phyloP scores from a whole-genome alignment of 2,329 filamentous ascomycete species.

The Ascochyta viciae-villosae region DNA sequence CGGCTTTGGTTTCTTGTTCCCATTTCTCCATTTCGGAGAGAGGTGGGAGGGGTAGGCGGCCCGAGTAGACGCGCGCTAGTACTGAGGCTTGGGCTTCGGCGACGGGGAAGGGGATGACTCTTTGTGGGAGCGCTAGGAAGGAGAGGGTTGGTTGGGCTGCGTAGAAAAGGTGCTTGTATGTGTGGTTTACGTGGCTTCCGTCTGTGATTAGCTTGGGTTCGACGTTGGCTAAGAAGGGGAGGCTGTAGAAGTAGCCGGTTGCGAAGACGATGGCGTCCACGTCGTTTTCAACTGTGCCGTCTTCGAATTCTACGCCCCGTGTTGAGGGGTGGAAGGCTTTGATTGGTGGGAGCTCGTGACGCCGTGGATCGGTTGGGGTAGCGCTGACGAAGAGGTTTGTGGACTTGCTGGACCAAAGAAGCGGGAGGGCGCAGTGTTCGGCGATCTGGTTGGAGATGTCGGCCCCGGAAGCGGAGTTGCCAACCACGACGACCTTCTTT shows the following conservation, averaged over 20 bases:
- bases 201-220: conserved; percentile 67
- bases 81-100: conserved; percentile 81
- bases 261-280: conserved; percentile 84
- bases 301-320: conserved; percentile 69
- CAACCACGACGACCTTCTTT: conserved; percentile 81
- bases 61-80: conserved; percentile 78
- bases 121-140: conserved; percentile 78
- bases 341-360: conserved; percentile 65
- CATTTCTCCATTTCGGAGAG: conserved; percentile 70
- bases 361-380: conserved; percentile 53
- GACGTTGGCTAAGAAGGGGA: conserved; percentile 72
- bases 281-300: conserved; percentile 68
- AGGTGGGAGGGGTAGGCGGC: conserved; percentile 70
- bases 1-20: conserved; percentile 59
- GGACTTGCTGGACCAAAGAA: conserved; percentile 57
- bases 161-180: conserved; percentile 83
- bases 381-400: conserved; percentile 22
- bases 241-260: conserved; percentile 87
- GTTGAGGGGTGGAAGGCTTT: conserved; percentile 61
- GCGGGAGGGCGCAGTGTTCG: conserved; percentile 61
- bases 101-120: conserved; percentile 86
- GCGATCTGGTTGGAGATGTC: conserved; percentile 84
- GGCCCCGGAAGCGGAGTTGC: conserved; percentile 82
- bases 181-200: conserved; percentile 72
- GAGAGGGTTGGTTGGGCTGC: conserved; percentile 77